Evolutionary conservation across 2,329 filamentous ascomycete genomes (phyloP).

Genomic region (Dendrostoma leiphaemia): DNA sequence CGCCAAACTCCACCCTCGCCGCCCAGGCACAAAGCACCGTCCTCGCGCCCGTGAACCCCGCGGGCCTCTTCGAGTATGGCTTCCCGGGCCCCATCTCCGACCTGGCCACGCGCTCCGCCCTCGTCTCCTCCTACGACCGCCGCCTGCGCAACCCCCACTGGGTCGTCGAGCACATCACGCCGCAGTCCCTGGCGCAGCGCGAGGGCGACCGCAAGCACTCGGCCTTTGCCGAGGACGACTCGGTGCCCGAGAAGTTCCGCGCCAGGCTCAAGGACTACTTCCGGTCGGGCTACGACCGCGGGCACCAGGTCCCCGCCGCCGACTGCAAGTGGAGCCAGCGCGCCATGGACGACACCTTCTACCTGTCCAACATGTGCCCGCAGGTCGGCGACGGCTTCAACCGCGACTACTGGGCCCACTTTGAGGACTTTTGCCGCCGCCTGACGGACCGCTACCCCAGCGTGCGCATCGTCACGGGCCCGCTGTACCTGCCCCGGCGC

Average conservation of each 20-base stretch:
- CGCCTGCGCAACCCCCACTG: slow-evolving; percentile 88
- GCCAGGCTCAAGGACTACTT: slow-evolving; percentile 92
- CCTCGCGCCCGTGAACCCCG: slow-evolving; percentile 63
- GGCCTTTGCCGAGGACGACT: slow-evolving; percentile 76
- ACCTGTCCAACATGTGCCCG: slow-evolving; percentile 93
- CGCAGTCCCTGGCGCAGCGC: slow-evolving; percentile 70
- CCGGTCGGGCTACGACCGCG: slow-evolving; percentile 90
- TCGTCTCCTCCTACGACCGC: slow-evolving; percentile 88
- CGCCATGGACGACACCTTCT: slow-evolving; percentile 95
- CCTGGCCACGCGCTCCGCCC: slow-evolving; percentile 70
- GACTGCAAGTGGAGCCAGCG: slow-evolving; percentile 94
- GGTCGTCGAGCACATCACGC: slow-evolving; percentile 96
- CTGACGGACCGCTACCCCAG: slow-evolving; percentile 78
- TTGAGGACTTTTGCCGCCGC: slow-evolving; percentile 93
- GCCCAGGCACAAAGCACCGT: slow-evolving; percentile 18
- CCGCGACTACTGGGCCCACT: slow-evolving; percentile 98
- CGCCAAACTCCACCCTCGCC: slow-evolving; percentile 28
- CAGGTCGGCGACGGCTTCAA: slow-evolving; percentile 99
- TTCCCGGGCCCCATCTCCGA: slow-evolving; percentile 91
- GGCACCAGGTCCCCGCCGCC: slow-evolving; percentile 94
- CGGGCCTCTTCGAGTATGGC: slow-evolving; percentile 79
- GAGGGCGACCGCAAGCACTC: slow-evolving; percentile 83
- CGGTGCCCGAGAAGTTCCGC: slow-evolving; percentile 82
- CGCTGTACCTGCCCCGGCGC: slow-evolving; percentile 84
- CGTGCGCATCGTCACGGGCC: slow-evolving; percentile 89